Evolutionary conservation across 2,329 filamentous ascomycete species (phyloP), one percentile per base, ranked within the genome.

Genomic region (Colletotrichum sp.): DNA sequence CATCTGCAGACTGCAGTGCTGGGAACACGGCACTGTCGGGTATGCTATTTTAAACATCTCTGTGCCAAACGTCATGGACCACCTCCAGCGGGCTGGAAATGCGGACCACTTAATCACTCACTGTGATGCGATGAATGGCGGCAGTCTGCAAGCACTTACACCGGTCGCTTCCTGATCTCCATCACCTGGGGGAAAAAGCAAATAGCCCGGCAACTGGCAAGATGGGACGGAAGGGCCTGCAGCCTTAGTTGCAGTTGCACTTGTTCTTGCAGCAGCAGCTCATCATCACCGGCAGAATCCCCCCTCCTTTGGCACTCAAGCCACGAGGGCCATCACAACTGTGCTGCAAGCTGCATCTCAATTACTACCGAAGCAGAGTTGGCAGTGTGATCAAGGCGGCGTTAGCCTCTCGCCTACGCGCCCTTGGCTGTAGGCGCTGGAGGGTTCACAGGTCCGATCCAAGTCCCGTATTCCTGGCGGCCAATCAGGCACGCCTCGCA

Each of bases 401-500:
- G 70, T 76, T 76, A 75, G 75, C 55, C 71, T 67, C 52, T 71
- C 34, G 9, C 49, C 78, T 87, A 88, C 82, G 84, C 87, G 87
- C 87, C 86, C 82, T 85, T 84, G 84, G 83, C 75, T 64, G 52
- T 69, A 66, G 30, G 62, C 67, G 67, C 68, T 68, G 59, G 75
- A 74, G 64, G 77, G 49, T 76, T 73, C 49, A 59, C 70, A 75
- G 67, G 57, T 44, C 52, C 44, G 60, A 72, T 59, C 52, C 66
- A 71, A 67, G 75, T 71, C 66, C 75, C 71, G 71, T 75, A 36
- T 70, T 68, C n/a, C 72, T 66, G 63, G 70, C 30, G 77, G 67
- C 86, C 84, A 88, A 88, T 88, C 83, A 86, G 32, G 59, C 78
- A 76, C 76, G 77, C 74, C 75, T 78, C 49, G 75, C 72, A 72